phyloP scores from a whole-genome alignment of 1,284 basidiomycete species.

The Puccinia triticina region DNA sequence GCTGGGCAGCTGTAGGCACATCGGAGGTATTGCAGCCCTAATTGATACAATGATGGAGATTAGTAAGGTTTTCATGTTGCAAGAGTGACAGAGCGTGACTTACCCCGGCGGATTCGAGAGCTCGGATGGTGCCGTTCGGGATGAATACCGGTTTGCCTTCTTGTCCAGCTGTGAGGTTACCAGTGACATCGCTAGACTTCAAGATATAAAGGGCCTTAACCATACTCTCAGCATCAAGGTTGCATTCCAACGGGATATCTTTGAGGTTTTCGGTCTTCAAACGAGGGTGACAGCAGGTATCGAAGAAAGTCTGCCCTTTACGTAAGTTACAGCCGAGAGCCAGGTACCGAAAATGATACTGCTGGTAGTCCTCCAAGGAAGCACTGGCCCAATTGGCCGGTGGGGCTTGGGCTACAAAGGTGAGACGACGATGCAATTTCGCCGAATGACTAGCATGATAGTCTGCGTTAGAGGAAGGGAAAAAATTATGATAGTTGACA shows the following conservation, averaged over 20 bases:
- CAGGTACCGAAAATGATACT: slow-evolving; percentile 44
- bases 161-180: slow-evolving; percentile 23
- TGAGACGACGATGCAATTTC: slow-evolving; percentile 40
- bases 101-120: neutral
- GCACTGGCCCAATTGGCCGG: slow-evolving; percentile 33
- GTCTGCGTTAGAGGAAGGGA: neutral
- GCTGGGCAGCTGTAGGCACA: neutral
- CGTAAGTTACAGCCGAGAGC: slow-evolving; percentile 32
- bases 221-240: slow-evolving; percentile 34
- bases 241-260: slow-evolving; percentile 43
- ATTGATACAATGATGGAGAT: neutral
- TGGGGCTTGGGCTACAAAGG: slow-evolving; percentile 41
- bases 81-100: neutral
- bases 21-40: slow-evolving; percentile 22
- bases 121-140: slow-evolving; percentile 36
- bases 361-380: slow-evolving; percentile 42
- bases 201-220: slow-evolving; percentile 35
- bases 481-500: neutral
- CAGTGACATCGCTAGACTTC: slow-evolving; percentile 27
- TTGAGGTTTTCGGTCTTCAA: slow-evolving; percentile 21
- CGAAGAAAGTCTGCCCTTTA: slow-evolving; percentile 41
- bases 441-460: slow-evolving; percentile 27
- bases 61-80: too few relatives aligned
- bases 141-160: slow-evolving; percentile 39
- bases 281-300: slow-evolving; percentile 43